Evolutionary conservation across 352 stramenopile genomes (phyloP), one percentile per base, ranked within the genome.

Genomic region (Phytopythium mirpurense): DNA sequence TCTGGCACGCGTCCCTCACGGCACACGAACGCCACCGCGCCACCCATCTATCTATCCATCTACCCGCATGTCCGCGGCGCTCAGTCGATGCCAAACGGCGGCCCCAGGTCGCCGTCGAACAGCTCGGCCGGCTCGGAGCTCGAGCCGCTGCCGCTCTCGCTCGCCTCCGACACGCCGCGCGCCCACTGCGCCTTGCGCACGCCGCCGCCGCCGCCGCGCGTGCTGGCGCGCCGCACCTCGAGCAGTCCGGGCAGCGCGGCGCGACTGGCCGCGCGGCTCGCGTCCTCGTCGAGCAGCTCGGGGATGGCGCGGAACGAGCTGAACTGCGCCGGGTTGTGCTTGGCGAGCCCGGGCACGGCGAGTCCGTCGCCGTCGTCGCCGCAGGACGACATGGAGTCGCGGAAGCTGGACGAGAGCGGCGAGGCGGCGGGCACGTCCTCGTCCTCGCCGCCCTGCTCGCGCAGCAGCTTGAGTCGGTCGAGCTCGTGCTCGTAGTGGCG

Each of bases 401-500:
- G 63, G 34, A n/a, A 40, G 46, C 27, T 56, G 19, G 23, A 58
- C 35, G 16, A 62, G 24, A 18, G 8, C 24, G 19, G 37, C 16
- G 18, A n/a, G 15, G 27, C 21, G 7, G 23, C 16, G 3, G 15
- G 26, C 27, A 62, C 51, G 48, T 74, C 51, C 10, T 46, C 42
- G 5, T 78, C 54, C 19, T 65, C 41, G 23, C 21, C 37, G 23
- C 62, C 54, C 27, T 62, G 46, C 18, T 68, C 65, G 23, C 56
- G 57, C 61, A 70, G 44, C 41, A 78, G 57, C 51, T 86, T 83
- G 2, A 94, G 68, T 1, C 81, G 81, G 27, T 86, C 61, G 19
- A 90, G 64, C 40, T 94, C 83, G 21, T 78, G 67, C 57, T 92
- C 81, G 57, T 94, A 94, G 43, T 93, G 83, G 16, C 62, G 70